Evolutionary conservation across 2,329 filamentous ascomycete genomes (phyloP), one percentile per base, ranked within the genome.

Genomic region (Sclerotiophoma versabilis): DNA sequence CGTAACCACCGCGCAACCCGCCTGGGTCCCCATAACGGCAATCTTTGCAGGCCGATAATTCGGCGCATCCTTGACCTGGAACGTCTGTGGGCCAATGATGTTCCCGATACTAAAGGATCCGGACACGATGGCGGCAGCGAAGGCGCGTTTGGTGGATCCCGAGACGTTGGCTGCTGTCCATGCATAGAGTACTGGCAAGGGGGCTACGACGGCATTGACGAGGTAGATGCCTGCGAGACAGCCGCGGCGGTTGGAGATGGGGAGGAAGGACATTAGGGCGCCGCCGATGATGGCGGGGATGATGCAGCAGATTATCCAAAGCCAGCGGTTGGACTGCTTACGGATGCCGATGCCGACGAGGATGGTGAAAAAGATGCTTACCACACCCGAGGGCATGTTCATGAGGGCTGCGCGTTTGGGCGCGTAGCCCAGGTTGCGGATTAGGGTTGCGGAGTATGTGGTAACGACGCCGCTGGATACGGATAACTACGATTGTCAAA

Each of bases 41-140:
- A 78, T 71, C 58, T 79, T 80, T 1, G 78, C 79, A 2, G 76
- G 76, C 2, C 76, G 46, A 36, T 65, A 67, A 2, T 42, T 33
- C 12, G 62, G 62, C 9, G 56, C 59, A 25, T 65, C 60, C 1
- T 49, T 51, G 8, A 49, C 58, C 37, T 47, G 54, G 15, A 60
- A 64, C 12, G 57, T 62, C 49, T 63, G 67, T 56, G 62, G 70
- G 68, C 81, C 61, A 11, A 65, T 64, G 32, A 64, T 67, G 29
- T 65, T 67, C 1, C 60, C 79, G 9, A 75, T 49, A 32, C 68
- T 70, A 29, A 75, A 76, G 2, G 64, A 68, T 33, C 73, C 72
- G 30, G 69, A 72, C 36, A 75, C 65, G 3, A 70, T 47, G 10
- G 73, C 58, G 2, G 72, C 53, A 1, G 69, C 64, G 4, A 72